Percentiles rank a stretch among this genome's conserved stretches.
These are phyloP conservation scores for Hansfordia pulvinata DNA, from an alignment of 2,329 filamentous ascomycete species.

Conservation along the genomic window DNA sequence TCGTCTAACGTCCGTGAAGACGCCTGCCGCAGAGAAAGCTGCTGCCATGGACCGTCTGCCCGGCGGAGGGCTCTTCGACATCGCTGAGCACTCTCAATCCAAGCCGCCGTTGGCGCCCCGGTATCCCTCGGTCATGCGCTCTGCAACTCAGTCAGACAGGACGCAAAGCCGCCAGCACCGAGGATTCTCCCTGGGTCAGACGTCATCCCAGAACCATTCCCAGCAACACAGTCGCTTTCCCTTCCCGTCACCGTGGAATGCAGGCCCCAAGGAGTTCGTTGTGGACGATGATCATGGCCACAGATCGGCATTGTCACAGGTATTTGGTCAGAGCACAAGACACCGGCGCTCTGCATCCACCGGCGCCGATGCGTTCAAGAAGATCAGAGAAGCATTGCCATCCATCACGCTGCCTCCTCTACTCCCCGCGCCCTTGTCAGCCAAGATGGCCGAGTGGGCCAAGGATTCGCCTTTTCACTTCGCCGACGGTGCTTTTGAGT, in stretches of 20 bases:
- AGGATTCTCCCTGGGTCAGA: conserved; percentile 13
- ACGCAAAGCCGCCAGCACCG: conserved; percentile 9
- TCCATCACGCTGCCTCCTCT: conserved; percentile 33
- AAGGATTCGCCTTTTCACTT: conserved; percentile 28
- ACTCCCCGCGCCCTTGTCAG: conserved; percentile 20
- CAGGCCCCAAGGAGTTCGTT: conserved; percentile 23
- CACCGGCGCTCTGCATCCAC: conserved; percentile 38
- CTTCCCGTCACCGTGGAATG: conserved; percentile 25
- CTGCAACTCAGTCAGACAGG: conserved; percentile 4
- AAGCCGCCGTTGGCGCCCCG: no score
- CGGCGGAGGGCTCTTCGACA: conserved; percentile 21
- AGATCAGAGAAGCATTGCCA: conserved; percentile 40
- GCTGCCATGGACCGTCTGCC: conserved; percentile 33
- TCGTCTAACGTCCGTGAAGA: conserved; percentile 37
- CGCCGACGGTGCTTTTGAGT: no score
- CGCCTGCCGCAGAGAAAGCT: conserved; percentile 43
- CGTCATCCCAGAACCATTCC: conserved; percentile 9
- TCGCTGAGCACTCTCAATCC: conserved; percentile 19
- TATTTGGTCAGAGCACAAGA: conserved; percentile 28
- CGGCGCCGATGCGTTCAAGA: conserved; percentile 42
- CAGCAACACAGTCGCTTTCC: conserved; percentile 7
- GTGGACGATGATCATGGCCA: conserved; percentile 15
- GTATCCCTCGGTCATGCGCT: no score
- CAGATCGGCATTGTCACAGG: conserved; percentile 26
- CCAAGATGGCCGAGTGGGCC: neutral